A percentile compares a stretch with the other conserved stretches of the same genome.
phyloP scores from a whole-genome alignment of 352 stramenopile species.

The Phytophthora macrochlamydospora region DNA sequence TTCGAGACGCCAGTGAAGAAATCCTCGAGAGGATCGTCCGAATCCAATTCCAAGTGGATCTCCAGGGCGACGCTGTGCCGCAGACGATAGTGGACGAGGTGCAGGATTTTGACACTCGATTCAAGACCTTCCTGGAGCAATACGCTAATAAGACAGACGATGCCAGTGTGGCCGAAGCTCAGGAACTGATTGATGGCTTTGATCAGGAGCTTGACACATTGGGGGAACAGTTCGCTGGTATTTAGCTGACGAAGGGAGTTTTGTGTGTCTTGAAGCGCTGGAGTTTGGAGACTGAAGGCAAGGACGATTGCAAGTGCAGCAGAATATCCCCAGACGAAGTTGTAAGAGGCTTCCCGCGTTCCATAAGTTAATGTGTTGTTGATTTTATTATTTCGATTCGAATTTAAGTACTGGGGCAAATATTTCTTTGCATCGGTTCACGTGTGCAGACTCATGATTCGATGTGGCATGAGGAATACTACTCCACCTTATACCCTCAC shows the following conservation, averaged over 20 bases:
- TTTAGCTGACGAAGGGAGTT: neutral
- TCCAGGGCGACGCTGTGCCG: conserved; percentile 2
- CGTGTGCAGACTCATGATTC: too few relatives aligned
- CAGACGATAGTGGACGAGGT: neutral
- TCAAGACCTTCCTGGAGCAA: conserved; percentile 9
- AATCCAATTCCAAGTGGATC: conserved; percentile 14
- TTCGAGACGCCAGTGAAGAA: conserved; percentile 8
- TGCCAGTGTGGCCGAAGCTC: neutral
- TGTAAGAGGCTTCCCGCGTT: too few relatives aligned
- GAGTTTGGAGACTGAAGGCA: too few relatives aligned
- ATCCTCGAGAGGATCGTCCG: conserved; percentile 22
- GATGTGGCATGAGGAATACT: too few relatives aligned
- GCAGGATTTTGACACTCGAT: conserved; percentile 3
- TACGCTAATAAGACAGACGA: neutral
- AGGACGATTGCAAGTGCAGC: too few relatives aligned
- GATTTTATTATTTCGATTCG: too few relatives aligned
- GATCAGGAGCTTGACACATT: conserved; percentile 1
- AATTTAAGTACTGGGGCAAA: too few relatives aligned
- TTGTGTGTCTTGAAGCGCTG: neutral
- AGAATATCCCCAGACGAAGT: too few relatives aligned
- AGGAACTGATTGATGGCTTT: neutral
- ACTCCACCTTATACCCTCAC: too few relatives aligned
- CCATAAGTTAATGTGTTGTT: too few relatives aligned
- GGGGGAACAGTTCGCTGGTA: neutral
- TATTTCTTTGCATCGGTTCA: too few relatives aligned